A percentile compares a stretch with the other conserved stretches of the same genome.
phyloP scores from a whole-genome alignment of 768 basidiomycete species.

The Psilocybe azurescens region DNA sequence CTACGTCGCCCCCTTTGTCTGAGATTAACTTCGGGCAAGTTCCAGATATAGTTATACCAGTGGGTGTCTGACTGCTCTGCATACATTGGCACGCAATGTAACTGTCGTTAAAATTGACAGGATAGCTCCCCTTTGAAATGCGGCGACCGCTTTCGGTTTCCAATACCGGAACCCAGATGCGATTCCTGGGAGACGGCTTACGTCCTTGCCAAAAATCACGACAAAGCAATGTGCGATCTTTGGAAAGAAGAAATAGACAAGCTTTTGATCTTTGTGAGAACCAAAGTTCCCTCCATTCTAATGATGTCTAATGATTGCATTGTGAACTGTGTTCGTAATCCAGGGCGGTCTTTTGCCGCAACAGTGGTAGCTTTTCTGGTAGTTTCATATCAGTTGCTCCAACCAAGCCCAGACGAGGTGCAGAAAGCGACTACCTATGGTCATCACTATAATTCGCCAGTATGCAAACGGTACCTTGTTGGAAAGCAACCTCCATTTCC shows the following conservation, averaged over 20 bases:
- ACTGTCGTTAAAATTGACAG: not conserved
- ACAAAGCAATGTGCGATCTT: conserved; percentile 34
- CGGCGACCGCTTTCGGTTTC: not conserved
- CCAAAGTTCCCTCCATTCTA: not conserved
- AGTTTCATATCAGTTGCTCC: conserved; percentile 37
- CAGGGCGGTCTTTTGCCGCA: conserved; percentile 47
- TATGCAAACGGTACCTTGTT: conserved; percentile 10
- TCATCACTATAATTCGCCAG: conserved; percentile 29
- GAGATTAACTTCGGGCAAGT: not conserved
- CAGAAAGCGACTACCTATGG: conserved; percentile 28
- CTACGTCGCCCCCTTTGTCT: not conserved
- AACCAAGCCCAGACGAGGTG: conserved; percentile 14
- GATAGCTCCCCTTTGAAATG: not conserved
- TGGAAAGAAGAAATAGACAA: conserved; percentile 38
- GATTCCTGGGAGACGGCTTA: conserved; percentile 33
- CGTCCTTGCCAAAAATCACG: conserved; percentile 26
- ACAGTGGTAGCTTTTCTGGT: conserved; percentile 43
- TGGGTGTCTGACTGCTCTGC: not conserved
- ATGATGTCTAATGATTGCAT: not conserved
- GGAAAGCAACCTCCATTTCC: conserved; percentile 7
- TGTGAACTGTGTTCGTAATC: not conserved
- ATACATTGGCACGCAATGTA: too few species aligned
- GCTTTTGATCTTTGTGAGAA: conserved; percentile 36
- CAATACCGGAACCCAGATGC: conserved; percentile 13
- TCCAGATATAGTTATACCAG: not conserved